A percentile compares a stretch with the other conserved stretches of the same genome.
Evolutionary conservation across 495 filamentous ascomycete genomes (phyloP).

Genomic region (Trichoderma asperelloides): DNA sequence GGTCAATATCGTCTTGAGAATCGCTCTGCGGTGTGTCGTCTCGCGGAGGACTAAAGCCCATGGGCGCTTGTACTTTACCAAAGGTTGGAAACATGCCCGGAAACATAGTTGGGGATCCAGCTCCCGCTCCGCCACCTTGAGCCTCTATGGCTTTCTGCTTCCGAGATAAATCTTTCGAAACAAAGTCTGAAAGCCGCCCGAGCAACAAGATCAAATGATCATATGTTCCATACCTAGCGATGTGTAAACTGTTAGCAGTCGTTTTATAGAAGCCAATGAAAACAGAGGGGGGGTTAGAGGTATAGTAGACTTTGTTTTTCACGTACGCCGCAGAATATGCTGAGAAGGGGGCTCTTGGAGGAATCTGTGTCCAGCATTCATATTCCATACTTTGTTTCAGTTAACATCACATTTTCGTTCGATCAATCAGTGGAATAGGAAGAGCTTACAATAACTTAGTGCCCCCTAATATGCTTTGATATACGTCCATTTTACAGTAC

Average conservation of each 20-base stretch:
- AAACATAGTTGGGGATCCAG: conserved; percentile 33
- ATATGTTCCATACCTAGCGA: conserved; percentile 60
- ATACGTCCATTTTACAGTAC: conserved; percentile 87
- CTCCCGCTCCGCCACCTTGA: conserved; percentile 20
- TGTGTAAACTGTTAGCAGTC: background rate
- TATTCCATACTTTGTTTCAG: conserved; percentile 58
- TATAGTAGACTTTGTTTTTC: too few species aligned
- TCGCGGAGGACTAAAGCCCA: conserved; percentile 44
- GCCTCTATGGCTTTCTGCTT: conserved; percentile 56
- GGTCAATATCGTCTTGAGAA: conserved; percentile 31
- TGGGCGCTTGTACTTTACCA: conserved; percentile 42
- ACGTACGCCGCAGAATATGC: conserved; percentile 25
- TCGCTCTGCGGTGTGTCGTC: conserved; percentile 28
- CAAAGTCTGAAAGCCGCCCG: conserved; percentile 74
- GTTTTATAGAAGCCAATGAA: background rate
- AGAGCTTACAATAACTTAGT: conserved; percentile 69
- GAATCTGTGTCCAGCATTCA: conserved; percentile 70
- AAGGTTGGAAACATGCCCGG: conserved; percentile 57
- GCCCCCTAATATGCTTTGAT: conserved; percentile 84
- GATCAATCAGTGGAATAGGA: background rate
- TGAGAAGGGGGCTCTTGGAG: conserved; percentile 72
- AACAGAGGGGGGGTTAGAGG: background rate
- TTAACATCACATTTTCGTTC: background rate
- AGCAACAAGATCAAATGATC: conserved; percentile 80
- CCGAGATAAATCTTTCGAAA: conserved; percentile 64